Base-by-base conservation (phyloP, 2,329 filamentous ascomycete species). In the Pseudopyricularia javanii region DNA sequence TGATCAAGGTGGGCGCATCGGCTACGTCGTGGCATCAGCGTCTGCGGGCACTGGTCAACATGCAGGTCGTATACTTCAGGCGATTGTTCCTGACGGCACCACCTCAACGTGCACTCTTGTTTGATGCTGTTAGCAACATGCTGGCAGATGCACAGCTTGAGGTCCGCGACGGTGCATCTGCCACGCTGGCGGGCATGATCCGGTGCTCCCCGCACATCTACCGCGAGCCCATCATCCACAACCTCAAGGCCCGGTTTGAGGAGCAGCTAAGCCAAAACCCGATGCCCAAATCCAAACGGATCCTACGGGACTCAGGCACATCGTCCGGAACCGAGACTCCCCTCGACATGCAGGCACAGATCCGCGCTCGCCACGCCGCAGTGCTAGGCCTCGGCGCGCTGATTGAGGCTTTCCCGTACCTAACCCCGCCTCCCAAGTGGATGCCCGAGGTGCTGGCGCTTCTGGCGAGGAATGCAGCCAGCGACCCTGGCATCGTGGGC, bases 51-150 rank as follows among this genome's bases (percentile, higher is more conserved):
- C 80, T 98, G 59, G 91, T 98, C 70, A 97, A 97, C 70, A 96
- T 98, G 75, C 94, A 98, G 63, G 91, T 97, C 58, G 85, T 98
- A 60, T 98, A 96, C 73, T 98, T 97, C 80, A 86, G 93, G 50
- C 87, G 91, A 26, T 79, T 98, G 35, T 98, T 98, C 74, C 74
- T 97, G 28, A 87, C 94, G 59, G 79, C 82, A 32, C 74, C 79
- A 7, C 70, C 78, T 7, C 85, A 95, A 65, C 86, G 93, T 52
- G 79, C 88, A 60, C 78, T 81, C 33, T 79, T 98, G 15, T 95
- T 97, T 64, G 83, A 86, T 47, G 94, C 91, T 53, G 91, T 98
- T n/a, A 89, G 91, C 40, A 87, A 86, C 59, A 98, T 98, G 94
- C 48, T 49, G 15, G 48, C 48, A 34, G 48, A 49, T 35, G 48